Base-by-base conservation (phyloP, 1,139 yeast genomes). In the Hansenula sp. region DNA sequence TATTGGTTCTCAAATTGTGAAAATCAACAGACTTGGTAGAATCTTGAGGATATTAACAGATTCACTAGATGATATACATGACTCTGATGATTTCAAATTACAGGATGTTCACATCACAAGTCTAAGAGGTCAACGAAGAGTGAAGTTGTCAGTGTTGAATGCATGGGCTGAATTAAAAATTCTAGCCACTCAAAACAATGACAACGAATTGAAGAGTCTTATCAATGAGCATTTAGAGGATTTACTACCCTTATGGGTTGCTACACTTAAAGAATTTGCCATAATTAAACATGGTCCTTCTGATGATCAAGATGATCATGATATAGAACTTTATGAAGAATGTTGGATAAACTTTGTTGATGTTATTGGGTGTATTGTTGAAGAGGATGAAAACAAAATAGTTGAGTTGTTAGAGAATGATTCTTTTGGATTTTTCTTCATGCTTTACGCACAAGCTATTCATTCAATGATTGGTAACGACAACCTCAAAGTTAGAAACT, bases 111-210 rank as follows among this genome's bases (percentile, higher is more conserved):
- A 55, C 6, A 60, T 70, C 6, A 39, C 53, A 1, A 52, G 54
- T 40, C 53, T 50, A n/a, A 32, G 39, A 13, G 56, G 56, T 3
- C 50, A 48, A 27, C 45, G 49, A 37, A 44, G 51, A 20, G 48
- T 55, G n/a, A 81, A 80, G 47, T 64, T 88, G 18, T 77, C 94
- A 0, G 76, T 88, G 31, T 68, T 92, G 46, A 82, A 88, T 47
- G 80, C 96, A 29, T 92, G 98, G 97, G 96, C 97, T 0, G 75
- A 80, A 38, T 65, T 92, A 38, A 79, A 78, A 42, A 74, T 85
- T 27, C 68, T 77, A 24, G 58, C 70, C 3, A 63, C 57, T 4
- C 70, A 64, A 28, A 55, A 56, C 28, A 51, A 52, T 14, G 66
- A 64, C 27, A 57, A 52, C 2, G 66, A 62, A 9, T 49, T 73